Conservation (phyloP, 768 basidiomycete species). For the Trametes villosa region DNA sequence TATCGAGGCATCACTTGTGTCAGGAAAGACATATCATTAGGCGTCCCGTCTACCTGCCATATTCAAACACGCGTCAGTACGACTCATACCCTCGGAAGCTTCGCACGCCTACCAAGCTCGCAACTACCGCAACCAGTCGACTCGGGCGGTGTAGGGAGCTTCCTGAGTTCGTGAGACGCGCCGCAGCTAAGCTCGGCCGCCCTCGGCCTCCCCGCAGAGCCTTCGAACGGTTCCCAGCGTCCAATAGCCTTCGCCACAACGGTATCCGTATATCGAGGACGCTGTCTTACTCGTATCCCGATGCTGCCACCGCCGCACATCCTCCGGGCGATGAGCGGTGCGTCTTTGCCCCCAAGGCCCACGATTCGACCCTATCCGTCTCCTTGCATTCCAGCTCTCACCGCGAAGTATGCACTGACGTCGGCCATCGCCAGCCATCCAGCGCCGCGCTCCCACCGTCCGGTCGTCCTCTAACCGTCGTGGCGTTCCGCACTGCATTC, state of each 20-base stretch:
- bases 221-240: background rate
- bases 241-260: background rate
- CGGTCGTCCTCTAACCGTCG: conserved; percentile 7
- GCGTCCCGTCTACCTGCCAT: conserved; percentile 1
- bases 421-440: conserved; percentile 14
- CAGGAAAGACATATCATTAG: conserved; percentile 5
- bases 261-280: background rate
- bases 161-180: background rate
- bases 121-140: conserved; percentile 4
- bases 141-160: conserved; percentile 4
- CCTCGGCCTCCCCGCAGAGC: conserved; percentile 8
- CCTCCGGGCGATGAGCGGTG: conserved; percentile 5
- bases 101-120: conserved; percentile 13
- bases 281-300: conserved; percentile 11
- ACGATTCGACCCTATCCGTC: conserved; percentile 4
- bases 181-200: conserved; percentile 4
- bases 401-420: conserved; percentile 14
- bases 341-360: conserved; percentile 1
- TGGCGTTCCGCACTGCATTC: conserved; percentile 16
- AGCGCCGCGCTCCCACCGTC: conserved; percentile 22
- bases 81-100: background rate
- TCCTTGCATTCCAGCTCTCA: conserved; percentile 16
- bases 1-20: background rate
- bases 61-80: background rate
- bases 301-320: conserved; percentile 14